These are phyloP conservation scores for Populus tremula DNA, from an alignment of 345 rosid species.

Conservation along the genomic window DNA sequence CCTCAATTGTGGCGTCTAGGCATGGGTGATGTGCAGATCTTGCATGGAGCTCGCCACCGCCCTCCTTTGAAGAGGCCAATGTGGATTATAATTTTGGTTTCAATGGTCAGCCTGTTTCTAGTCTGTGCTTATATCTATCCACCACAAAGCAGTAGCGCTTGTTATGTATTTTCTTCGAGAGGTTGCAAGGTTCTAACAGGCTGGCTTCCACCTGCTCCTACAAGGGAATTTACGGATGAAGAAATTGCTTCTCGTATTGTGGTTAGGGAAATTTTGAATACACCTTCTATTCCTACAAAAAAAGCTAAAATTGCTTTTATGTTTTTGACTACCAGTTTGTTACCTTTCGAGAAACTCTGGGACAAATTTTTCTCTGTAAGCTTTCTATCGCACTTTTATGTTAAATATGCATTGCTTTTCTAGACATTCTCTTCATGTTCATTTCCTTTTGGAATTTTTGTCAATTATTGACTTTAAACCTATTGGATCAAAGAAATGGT, in stretches of 20 bases:
- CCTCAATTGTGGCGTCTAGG: slow-evolving; percentile 68
- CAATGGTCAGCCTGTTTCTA: slow-evolving; percentile 66
- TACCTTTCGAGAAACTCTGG: slow-evolving; percentile 96
- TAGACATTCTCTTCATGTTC: background rate
- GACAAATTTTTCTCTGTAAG: slow-evolving; percentile 77
- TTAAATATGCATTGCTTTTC: background rate
- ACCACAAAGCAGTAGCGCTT: slow-evolving; percentile 63
- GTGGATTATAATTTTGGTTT: slow-evolving; percentile 76
- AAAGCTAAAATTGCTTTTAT: slow-evolving; percentile 82
- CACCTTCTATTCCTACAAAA: slow-evolving; percentile 46
- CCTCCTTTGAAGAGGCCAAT: slow-evolving; percentile 68
- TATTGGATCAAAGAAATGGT: background rate
- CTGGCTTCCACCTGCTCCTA: slow-evolving; percentile 92
- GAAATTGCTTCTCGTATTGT: slow-evolving; percentile 79
- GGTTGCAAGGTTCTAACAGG: slow-evolving; percentile 75
- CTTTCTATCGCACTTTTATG: background rate
- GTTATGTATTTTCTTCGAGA: slow-evolving; percentile 74
- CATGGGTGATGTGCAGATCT: slow-evolving; percentile 60
- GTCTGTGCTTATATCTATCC: slow-evolving; percentile 77
- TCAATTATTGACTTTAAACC: background rate
- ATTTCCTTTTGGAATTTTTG: background rate
- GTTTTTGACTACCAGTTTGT: slow-evolving; percentile 78
- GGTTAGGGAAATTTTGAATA: slow-evolving; percentile 58
- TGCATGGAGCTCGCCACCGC: slow-evolving; percentile 65
- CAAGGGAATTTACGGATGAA: slow-evolving; percentile 70